These are phyloP conservation scores for Dacryopinax primogenitus DNA, from an alignment of 768 basidiomycete species.

Conservation along the genomic window DNA sequence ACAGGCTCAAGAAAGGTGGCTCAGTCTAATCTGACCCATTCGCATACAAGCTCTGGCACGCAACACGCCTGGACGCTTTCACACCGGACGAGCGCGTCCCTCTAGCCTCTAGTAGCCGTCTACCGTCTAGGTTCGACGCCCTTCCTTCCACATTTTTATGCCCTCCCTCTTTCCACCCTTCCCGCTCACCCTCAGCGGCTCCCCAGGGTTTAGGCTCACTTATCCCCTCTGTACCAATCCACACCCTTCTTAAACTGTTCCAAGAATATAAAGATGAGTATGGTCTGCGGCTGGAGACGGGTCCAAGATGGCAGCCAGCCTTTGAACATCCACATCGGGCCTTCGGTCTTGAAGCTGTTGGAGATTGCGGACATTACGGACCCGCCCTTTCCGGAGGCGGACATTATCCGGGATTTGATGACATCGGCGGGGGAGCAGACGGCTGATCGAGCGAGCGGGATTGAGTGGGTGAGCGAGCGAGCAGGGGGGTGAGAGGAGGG, in stretches of 20 bases:
- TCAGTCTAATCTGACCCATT: too few species aligned
- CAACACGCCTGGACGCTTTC: too few species aligned
- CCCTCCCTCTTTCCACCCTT: too few species aligned
- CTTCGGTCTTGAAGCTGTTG: conserved; percentile 55
- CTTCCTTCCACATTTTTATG: too few species aligned
- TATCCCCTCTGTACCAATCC: neutral
- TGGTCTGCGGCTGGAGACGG: conserved; percentile 74
- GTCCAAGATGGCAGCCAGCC: conserved; percentile 85
- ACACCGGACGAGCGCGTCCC: too few species aligned
- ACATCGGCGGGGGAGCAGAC: conserved; percentile 84
- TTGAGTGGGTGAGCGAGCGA: neutral
- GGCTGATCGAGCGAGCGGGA: conserved; percentile 21
- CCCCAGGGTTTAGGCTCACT: too few species aligned
- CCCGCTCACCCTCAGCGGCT: too few species aligned
- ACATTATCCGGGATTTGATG: conserved; percentile 78
- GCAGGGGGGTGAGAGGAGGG: neutral
- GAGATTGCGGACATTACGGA: conserved; percentile 57
- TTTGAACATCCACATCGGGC: conserved; percentile 84
- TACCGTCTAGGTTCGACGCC: too few species aligned
- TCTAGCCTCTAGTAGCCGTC: too few species aligned
- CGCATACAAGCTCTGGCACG: too few species aligned
- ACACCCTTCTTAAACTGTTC: conserved; percentile 29
- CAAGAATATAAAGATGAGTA: conserved; percentile 73
- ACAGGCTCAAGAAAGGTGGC: too few species aligned
- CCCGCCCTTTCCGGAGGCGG: conserved; percentile 69